Percentiles rank a stretch among this genome's conserved stretches.
Evolutionary conservation across 2,329 filamentous ascomycete species (phyloP).

Genomic region (Hypoxylon sp.): DNA sequence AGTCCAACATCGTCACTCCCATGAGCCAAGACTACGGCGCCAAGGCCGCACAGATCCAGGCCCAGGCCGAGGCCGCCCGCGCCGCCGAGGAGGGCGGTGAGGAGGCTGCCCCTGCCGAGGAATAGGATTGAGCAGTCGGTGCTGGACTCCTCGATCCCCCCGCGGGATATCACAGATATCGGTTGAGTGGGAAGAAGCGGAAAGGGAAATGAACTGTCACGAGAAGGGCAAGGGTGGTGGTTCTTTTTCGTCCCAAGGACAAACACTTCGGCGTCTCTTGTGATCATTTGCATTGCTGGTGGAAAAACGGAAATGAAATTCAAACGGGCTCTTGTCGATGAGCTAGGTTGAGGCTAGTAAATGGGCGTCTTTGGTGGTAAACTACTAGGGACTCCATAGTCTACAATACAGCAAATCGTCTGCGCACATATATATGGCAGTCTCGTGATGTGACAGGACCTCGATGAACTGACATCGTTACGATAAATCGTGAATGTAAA

Average conservation of each 20-base stretch:
- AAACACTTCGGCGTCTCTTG: slow-evolving; percentile 43
- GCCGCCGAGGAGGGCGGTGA: slow-evolving; percentile 63
- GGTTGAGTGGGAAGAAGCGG: slow-evolving; percentile 8
- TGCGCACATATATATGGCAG: too few relatives aligned
- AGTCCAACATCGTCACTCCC: slow-evolving; percentile 92
- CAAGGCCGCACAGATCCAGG: slow-evolving; percentile 75
- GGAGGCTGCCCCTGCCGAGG: slow-evolving; percentile 58
- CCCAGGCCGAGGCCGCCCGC: slow-evolving; percentile 67
- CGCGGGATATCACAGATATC: slow-evolving; percentile 20
- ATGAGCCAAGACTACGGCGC: slow-evolving; percentile 98
- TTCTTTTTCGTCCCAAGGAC: slow-evolving; percentile 26
- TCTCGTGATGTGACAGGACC: too few relatives aligned
- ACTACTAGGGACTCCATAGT: slow-evolving; percentile 24
- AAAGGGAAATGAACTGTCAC: slow-evolving; percentile 16
- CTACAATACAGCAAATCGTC: slow-evolving; percentile 36
- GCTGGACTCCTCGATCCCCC: slow-evolving; percentile 44
- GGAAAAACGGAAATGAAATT: slow-evolving; percentile 31
- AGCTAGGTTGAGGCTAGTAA: slow-evolving; percentile 28
- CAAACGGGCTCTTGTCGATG: slow-evolving; percentile 33
- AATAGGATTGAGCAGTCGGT: slow-evolving; percentile 53
- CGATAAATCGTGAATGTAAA: too few relatives aligned
- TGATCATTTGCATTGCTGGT: slow-evolving; percentile 40
- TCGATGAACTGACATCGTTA: too few relatives aligned
- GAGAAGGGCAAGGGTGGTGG: slow-evolving; percentile 3
- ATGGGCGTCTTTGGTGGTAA: slow-evolving; percentile 19